These are phyloP conservation scores for Heteromeles arbutifolia DNA, from an alignment of 306 rosid species.

Conservation along the genomic window DNA sequence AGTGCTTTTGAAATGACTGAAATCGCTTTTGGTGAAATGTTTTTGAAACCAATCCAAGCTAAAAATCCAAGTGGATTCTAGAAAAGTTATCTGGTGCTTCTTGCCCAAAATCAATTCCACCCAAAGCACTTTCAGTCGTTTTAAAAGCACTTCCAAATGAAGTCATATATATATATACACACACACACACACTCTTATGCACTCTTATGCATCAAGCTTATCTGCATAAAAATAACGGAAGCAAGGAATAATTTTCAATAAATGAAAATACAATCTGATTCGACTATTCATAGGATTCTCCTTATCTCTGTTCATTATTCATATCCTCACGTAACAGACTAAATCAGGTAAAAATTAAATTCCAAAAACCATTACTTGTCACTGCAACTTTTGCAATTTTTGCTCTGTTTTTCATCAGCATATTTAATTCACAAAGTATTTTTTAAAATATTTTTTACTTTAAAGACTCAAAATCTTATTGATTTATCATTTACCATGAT, in stretches of 20 bases:
- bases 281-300: slow-evolving; percentile 16
- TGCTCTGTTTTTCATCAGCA: slow-evolving; percentile 2
- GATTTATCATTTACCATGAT: not conserved
- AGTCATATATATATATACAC: too few species aligned
- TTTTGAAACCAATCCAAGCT: too few species aligned
- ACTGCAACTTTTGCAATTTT: slow-evolving; percentile 1
- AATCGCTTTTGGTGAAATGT: too few species aligned
- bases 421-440: not conserved
- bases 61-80: too few species aligned
- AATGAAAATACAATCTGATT: slow-evolving; percentile 13
- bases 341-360: not conserved
- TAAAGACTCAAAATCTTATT: not conserved
- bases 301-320: slow-evolving; percentile 17
- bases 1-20: too few species aligned
- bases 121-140: too few species aligned
- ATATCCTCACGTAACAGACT: slow-evolving; percentile 16
- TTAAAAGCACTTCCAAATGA: too few species aligned
- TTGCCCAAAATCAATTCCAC: too few species aligned
- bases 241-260: slow-evolving; percentile 19
- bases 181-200: not conserved
- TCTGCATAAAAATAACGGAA: not conserved
- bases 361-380: not conserved
- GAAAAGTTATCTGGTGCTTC: too few species aligned
- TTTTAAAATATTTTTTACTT: too few species aligned
- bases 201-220: not conserved